Evolutionary conservation across 2,329 filamentous ascomycete genomes (phyloP), one percentile per base, ranked within the genome.

Genomic region (Akanthomyces muscarius): DNA sequence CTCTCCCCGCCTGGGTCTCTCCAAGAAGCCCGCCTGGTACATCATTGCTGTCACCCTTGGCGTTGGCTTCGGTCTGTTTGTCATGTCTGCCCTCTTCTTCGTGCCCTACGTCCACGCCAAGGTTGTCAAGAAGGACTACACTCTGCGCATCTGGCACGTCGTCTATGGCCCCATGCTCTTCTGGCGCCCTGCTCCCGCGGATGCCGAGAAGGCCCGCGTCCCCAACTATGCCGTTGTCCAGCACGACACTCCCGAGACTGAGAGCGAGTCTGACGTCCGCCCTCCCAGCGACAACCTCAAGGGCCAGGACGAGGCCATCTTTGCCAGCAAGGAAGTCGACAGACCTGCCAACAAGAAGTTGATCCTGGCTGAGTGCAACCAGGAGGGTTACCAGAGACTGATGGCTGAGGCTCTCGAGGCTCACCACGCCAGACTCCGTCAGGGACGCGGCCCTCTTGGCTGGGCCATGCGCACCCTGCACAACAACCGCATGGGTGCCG

Each of bases 391-490:
- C 80, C 81, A 88, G 74, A 79, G 87, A 66, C 79, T 90, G 61
- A 71, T 87, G 61, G 80, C 77, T 5, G 75, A 86, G 63, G 85
- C 82, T 8, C 78, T 87, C 63, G 80, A 79, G 23, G 80, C 77
- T 52, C 81, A 88, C 69, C 84, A 89, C 71, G 84, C 84, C 25
- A 85, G 85, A 69, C 86, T 94, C 61, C 77, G 84, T 63, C 78
- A 83, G 74, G 82, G 80, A 63, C 77, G 78, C 1, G 89, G 90
- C 30, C 89, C 88, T 57, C 81, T 94, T n/a, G 90, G 87, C 69
- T 93, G 90, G 90, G 91, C 89, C 44, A 90, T 94, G 88, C 89
- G 90, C 68, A 85, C 81, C 57, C 86, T 93, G 23, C 89, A 86
- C 71, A 81, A 89, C 70, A 90, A 92, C 79, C 89, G 86, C 54